phyloP scores from a whole-genome alignment of 83 land plant species.

The Diphasiastrum complanatum region DNA sequence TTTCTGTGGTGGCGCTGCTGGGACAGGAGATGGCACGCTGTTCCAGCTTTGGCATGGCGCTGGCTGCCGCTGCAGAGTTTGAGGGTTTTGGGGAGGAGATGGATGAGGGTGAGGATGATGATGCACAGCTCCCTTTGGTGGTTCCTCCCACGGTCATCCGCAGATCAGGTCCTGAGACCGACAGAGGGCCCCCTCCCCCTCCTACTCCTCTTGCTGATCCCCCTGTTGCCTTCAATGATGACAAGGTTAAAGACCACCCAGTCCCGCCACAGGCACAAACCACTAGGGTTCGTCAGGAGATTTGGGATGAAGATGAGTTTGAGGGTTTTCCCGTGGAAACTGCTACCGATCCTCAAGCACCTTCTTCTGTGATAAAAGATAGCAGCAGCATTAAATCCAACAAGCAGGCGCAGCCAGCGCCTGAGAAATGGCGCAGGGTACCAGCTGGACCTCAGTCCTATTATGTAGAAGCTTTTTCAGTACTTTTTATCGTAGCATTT shows the following conservation, averaged over 20 bases:
- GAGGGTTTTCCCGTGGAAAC: not conserved
- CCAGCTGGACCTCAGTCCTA: constrained; percentile 24
- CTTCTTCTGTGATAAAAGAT: not conserved
- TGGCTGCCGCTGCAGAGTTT: constrained; percentile 33
- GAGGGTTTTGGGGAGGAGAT: constrained; percentile 52
- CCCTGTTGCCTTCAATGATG: not conserved
- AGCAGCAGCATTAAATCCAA: not conserved
- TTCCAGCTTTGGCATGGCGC: constrained; percentile 10
- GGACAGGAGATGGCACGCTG: constrained; percentile 16
- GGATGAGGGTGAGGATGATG: constrained; percentile 30
- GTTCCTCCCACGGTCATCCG: constrained; percentile 24
- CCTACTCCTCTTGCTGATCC: not conserved
- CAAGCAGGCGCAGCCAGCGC: not conserved
- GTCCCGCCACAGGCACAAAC: not conserved
- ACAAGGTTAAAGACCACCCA: not conserved
- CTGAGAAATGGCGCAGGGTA: constrained; percentile 4
- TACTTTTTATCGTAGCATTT: constrained; percentile 51
- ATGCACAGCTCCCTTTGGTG: not conserved
- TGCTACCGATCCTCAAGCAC: not conserved
- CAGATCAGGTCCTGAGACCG: constrained; percentile 35
- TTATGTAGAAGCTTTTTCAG: constrained; percentile 48
- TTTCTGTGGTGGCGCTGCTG: constrained; percentile 35
- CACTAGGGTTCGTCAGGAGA: not conserved
- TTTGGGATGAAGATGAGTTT: not conserved
- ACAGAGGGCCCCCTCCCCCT: constrained; percentile 31